Conservation (phyloP, 1,284 basidiomycete species). For the Ceratobasidium sp. region DNA sequence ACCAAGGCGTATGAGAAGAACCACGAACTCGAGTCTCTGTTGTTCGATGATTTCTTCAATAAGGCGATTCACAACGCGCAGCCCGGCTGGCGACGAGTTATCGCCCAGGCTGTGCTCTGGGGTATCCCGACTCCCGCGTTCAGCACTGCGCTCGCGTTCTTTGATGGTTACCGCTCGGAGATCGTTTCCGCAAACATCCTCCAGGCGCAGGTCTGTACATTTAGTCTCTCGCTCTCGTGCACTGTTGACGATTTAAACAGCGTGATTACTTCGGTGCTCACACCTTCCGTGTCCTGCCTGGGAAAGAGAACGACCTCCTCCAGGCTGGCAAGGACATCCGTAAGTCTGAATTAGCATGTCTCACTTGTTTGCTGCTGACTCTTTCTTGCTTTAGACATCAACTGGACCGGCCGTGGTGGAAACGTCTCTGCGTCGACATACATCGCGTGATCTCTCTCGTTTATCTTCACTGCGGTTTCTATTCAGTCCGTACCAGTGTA, state of each 20-base stretch:
- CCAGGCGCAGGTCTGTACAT: slow-evolving; percentile 77
- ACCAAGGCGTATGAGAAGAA: slow-evolving; percentile 93
- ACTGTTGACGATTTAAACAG: slow-evolving; percentile 48
- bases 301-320: slow-evolving; percentile 86
- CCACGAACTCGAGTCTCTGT: slow-evolving; percentile 86
- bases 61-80: slow-evolving; percentile 95
- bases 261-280: slow-evolving; percentile 94
- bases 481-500: slow-evolving; percentile 17
- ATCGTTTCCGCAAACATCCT: slow-evolving; percentile 93
- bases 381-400: slow-evolving; percentile 66
- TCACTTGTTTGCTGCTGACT: background rate
- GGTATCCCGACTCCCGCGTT: slow-evolving; percentile 97
- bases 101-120: slow-evolving; percentile 97
- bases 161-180: slow-evolving; percentile 93
- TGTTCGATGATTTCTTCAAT: slow-evolving; percentile 99
- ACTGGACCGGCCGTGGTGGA: slow-evolving; percentile 95
- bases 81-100: slow-evolving; percentile 97
- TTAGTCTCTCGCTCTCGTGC: background rate
- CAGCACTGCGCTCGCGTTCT: slow-evolving; percentile 98
- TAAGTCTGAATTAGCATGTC: slow-evolving; percentile 57
- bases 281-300: slow-evolving; percentile 91
- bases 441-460: slow-evolving; percentile 70
- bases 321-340: slow-evolving; percentile 87
- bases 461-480: slow-evolving; percentile 23
- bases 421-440: slow-evolving; percentile 94